Percentiles rank a stretch among this genome's conserved stretches.
phyloP scores from a whole-genome alignment of 2,329 filamentous ascomycete genomes.

The Cladophialophora bantiana region DNA sequence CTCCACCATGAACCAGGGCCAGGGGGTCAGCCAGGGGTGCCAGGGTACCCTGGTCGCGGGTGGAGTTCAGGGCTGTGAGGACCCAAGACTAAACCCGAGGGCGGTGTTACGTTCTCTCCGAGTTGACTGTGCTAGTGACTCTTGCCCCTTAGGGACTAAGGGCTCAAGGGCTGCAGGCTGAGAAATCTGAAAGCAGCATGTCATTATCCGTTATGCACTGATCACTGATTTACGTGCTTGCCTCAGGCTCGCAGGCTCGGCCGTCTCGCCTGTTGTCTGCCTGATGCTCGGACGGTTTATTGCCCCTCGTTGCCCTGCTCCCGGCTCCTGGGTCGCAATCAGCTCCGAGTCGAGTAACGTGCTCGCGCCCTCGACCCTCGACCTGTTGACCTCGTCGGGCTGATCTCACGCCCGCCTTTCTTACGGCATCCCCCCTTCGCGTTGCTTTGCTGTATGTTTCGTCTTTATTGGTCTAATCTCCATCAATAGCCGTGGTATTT shows the following conservation, averaged over 20 bases:
- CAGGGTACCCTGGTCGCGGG: not conserved
- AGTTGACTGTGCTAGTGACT: slow-evolving; percentile 7
- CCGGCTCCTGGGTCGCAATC: slow-evolving; percentile 16
- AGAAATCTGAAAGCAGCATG: slow-evolving; percentile 13
- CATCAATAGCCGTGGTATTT: not conserved
- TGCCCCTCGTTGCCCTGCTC: slow-evolving; percentile 9
- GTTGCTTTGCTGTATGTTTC: slow-evolving; percentile 10
- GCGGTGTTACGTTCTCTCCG: slow-evolving; percentile 27
- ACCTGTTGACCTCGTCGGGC: not conserved
- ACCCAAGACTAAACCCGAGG: slow-evolving; percentile 4
- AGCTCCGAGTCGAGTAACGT: slow-evolving; percentile 19
- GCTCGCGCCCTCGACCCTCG: not conserved
- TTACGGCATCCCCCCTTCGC: slow-evolving; percentile 24
- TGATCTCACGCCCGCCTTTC: slow-evolving; percentile 22
- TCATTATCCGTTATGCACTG: slow-evolving; percentile 3
- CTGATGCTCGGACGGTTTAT: slow-evolving; percentile 27
- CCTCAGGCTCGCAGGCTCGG: not conserved
- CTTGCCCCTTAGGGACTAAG: slow-evolving; percentile 6
- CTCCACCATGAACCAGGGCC: slow-evolving; percentile 9
- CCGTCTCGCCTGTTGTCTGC: slow-evolving; percentile 10
- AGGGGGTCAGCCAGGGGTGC: no score
- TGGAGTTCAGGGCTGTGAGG: slow-evolving; percentile 4
- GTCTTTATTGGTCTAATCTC: slow-evolving; percentile 8
- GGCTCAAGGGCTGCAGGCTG: slow-evolving; percentile 17
- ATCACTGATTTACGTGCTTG: not conserved